These are phyloP conservation scores for Capsella bursapastoris DNA, from an alignment of 345 rosid genomes.

Conservation along the genomic window DNA sequence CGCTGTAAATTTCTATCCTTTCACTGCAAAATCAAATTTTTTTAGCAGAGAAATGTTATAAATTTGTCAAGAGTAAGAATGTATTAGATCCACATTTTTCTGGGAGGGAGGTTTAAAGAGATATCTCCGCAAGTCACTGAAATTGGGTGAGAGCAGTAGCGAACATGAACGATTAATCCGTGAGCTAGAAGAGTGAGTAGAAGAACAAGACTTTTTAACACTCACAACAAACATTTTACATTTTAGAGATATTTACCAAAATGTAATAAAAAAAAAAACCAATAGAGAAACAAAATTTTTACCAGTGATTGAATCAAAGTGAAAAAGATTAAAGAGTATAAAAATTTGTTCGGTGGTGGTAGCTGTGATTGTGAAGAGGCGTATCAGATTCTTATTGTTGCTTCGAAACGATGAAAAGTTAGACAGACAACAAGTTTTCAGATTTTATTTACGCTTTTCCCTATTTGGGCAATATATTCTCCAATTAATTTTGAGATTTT, in stretches of 20 bases:
- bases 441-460: not conserved
- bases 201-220: not conserved
- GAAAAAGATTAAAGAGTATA: not conserved
- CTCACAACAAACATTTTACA: not conserved
- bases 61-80: not conserved
- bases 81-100: conserved; percentile 36
- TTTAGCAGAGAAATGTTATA: not conserved
- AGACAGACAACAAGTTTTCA: conserved; percentile 2
- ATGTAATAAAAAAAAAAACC: not conserved
- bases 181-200: not conserved
- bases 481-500: not conserved
- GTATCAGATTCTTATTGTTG: conserved; percentile 35
- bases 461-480: not conserved
- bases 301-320: conserved; percentile 17
- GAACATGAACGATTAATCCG: conserved; percentile 7
- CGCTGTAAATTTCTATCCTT: not conserved
- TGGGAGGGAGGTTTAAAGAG: not conserved
- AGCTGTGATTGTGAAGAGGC: conserved; percentile 4
- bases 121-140: conserved; percentile 33
- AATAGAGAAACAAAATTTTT: not conserved
- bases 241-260: not conserved
- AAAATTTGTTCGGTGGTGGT: conserved; percentile 18
- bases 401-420: conserved; percentile 28
- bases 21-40: not conserved
- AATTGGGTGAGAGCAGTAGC: conserved; percentile 11